phyloP scores from a whole-genome alignment of 768 basidiomycete genomes.

The Amanita thiersii region DNA sequence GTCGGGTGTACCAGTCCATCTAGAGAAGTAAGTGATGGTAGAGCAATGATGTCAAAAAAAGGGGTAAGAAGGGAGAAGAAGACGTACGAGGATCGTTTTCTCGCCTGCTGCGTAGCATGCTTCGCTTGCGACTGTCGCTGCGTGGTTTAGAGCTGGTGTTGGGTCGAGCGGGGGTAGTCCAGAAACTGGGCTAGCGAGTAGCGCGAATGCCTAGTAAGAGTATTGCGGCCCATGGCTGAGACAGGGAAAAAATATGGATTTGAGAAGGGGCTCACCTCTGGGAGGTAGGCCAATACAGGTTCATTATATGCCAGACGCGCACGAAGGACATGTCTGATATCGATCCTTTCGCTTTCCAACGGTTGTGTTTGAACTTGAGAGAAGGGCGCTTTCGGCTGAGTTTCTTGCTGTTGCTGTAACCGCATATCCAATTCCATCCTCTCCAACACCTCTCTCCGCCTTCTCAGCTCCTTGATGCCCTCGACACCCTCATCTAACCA shows the following conservation, averaged over 20 bases:
- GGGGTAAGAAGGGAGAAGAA: background rate
- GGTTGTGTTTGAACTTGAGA: constrained; percentile 21
- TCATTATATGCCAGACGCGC: constrained; percentile 59
- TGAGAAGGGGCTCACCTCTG: constrained; percentile 41
- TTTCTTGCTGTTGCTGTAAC: background rate
- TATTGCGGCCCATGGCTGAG: background rate
- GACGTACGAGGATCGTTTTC: constrained; percentile 46
- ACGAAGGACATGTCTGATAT: constrained; percentile 28
- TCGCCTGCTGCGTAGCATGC: constrained; percentile 58
- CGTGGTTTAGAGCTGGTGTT: constrained; percentile 52
- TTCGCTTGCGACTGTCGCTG: constrained; percentile 54
- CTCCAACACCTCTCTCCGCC: background rate
- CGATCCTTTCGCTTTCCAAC: constrained; percentile 19
- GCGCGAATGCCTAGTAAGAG: constrained; percentile 65
- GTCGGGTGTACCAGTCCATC: constrained; percentile 67
- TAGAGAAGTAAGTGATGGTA: constrained; percentile 18
- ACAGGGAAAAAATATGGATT: background rate
- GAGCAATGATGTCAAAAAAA: constrained; percentile 1
- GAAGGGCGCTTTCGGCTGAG: background rate
- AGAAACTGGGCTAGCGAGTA: constrained; percentile 47
- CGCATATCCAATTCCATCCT: background rate
- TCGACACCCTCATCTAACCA: constrained; percentile 65
- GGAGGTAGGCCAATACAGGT: constrained; percentile 53
- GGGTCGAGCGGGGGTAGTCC: constrained; percentile 50
- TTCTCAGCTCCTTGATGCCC: constrained; percentile 27